Evolutionary conservation across 2,329 filamentous ascomycete genomes (phyloP).

Genomic region (Penicillium sp.): DNA sequence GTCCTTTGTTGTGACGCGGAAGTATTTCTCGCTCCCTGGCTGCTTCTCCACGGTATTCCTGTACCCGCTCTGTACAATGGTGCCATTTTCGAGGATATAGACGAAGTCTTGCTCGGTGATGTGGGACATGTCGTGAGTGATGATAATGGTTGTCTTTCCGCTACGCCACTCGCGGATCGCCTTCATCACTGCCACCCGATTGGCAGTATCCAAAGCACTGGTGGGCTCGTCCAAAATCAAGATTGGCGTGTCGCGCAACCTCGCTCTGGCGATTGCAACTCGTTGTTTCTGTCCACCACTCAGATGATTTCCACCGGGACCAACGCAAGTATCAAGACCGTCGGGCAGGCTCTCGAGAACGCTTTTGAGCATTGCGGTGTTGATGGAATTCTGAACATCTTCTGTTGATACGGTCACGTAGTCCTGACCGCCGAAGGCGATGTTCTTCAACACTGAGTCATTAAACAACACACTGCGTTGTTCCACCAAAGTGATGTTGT

Average conservation of each 20-base stretch:
- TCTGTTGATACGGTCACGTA: constrained; percentile 57
- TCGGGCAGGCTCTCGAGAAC: constrained; percentile 71
- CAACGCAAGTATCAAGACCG: constrained; percentile 74
- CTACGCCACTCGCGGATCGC: constrained; percentile 77
- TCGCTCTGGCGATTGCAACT: constrained; percentile 78
- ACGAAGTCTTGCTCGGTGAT: constrained; percentile 76
- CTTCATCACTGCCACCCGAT: constrained; percentile 71
- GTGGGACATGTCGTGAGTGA: constrained; percentile 86
- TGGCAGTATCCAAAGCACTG: constrained; percentile 80
- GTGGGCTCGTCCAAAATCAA: constrained; percentile 89
- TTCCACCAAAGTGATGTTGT: constrained; percentile 80
- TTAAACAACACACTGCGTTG: constrained; percentile 83
- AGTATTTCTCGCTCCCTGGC: constrained; percentile 37
- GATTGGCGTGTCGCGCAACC: constrained; percentile 76
- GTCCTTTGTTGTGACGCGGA: constrained; percentile 7
- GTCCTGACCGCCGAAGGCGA: constrained; percentile 70
- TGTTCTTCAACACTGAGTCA: constrained; percentile 77
- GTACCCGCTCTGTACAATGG: constrained; percentile 72
- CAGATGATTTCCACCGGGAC: constrained; percentile 70
- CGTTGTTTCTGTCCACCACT: constrained; percentile 88
- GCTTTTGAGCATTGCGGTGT: constrained; percentile 71
- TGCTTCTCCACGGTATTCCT: constrained; percentile 58
- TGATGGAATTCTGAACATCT: constrained; percentile 67
- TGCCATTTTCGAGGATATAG: constrained; percentile 76
- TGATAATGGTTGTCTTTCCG: constrained; percentile 86